These are phyloP conservation scores for Chernovozyma aurita DNA, from an alignment of 1,139 yeast genomes.

Conservation along the genomic window DNA sequence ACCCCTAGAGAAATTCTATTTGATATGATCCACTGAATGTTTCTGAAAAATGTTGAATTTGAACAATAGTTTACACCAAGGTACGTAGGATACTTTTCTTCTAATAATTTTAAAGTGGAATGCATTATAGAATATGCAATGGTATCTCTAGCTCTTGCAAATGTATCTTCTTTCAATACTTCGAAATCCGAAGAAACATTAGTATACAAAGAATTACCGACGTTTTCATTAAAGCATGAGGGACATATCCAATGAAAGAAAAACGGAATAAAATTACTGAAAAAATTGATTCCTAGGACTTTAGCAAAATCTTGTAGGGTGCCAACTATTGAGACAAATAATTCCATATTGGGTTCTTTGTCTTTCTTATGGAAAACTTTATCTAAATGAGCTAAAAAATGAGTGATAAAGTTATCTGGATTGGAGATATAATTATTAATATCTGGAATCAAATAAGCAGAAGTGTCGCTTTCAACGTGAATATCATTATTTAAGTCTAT, in stretches of 20 bases:
- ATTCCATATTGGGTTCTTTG: conserved; percentile 19
- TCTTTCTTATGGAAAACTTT: conserved; percentile 21
- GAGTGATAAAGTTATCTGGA: conserved; percentile 32
- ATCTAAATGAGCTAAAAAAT: conserved; percentile 30
- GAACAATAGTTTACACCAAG: conserved; percentile 20
- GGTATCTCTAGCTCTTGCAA: conserved; percentile 26
- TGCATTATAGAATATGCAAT: conserved; percentile 31
- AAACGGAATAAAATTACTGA: conserved; percentile 43
- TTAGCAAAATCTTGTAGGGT: conserved; percentile 26
- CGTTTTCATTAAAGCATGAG: conserved; percentile 14
- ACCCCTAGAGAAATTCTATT: conserved; percentile 22
- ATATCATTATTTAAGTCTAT: conserved; percentile 2
- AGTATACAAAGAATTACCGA: neutral
- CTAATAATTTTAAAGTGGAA: conserved; percentile 22
- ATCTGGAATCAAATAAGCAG: conserved; percentile 31
- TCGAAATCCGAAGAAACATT: neutral
- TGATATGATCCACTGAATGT: conserved; percentile 24
- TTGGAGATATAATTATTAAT: conserved; percentile 33
- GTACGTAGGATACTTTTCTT: conserved; percentile 23
- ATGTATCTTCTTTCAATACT: neutral
- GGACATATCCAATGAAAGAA: conserved; percentile 40
- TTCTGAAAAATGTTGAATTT: conserved; percentile 20
- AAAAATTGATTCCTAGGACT: conserved; percentile 43
- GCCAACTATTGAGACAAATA: conserved; percentile 19
- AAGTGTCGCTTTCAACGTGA: conserved; percentile 11